Conservation (phyloP, 345 rosid species). For the Chamaenerion angustifolium region DNA sequence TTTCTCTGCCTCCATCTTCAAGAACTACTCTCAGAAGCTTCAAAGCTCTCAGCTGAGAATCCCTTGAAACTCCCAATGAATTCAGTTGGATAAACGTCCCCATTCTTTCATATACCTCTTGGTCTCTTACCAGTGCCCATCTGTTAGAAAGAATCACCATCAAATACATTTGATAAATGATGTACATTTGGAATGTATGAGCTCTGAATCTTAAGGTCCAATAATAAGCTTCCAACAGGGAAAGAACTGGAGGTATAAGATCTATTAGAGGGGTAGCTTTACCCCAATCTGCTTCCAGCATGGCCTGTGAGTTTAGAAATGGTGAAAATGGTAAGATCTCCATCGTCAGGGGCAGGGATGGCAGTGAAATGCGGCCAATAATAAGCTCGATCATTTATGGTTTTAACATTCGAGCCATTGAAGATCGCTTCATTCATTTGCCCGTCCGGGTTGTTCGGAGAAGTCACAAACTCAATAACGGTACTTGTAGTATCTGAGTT, state of each 20-base stretch:
- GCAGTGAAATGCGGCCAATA: constrained; percentile 71
- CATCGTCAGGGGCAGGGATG: constrained; percentile 37
- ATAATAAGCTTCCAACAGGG: background rate
- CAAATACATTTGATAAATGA: background rate
- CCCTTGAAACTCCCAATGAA: constrained; percentile 45
- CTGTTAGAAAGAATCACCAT: constrained; percentile 14
- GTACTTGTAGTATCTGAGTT: constrained; percentile 11
- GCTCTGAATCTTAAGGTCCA: background rate
- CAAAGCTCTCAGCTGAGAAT: constrained; percentile 35
- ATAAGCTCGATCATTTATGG: constrained; percentile 49
- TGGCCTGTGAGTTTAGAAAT: constrained; percentile 73
- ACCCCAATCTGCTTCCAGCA: constrained; percentile 71
- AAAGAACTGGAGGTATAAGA: background rate
- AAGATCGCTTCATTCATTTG: constrained; percentile 34
- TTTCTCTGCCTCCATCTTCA: constrained; percentile 14
- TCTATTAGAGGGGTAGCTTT: constrained; percentile 3
- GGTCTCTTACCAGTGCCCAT: constrained; percentile 52
- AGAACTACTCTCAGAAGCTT: constrained; percentile 32
- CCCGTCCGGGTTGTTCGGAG: constrained; percentile 82
- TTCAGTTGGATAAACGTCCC: background rate
- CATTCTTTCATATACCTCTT: constrained; percentile 44
- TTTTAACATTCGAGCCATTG: constrained; percentile 33
- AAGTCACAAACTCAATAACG: constrained; percentile 56
- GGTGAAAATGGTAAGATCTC: constrained; percentile 40
- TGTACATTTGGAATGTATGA: background rate